Evolutionary conservation across 75 land plant species (phyloP).

Genomic region (Cupressus sempervirens): DNA sequence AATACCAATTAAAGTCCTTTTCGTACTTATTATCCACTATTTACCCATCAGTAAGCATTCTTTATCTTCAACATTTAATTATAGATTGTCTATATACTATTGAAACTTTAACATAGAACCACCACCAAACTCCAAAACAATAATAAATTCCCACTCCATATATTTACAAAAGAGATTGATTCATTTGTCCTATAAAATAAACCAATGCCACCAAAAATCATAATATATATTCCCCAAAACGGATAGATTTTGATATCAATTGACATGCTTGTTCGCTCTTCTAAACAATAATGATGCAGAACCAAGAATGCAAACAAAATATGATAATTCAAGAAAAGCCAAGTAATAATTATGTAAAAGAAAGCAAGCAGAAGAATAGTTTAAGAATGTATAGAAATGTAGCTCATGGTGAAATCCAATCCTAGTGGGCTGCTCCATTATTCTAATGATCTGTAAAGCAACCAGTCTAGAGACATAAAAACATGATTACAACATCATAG

Average conservation of each 20-base stretch:
- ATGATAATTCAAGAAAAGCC: conserved; percentile 4
- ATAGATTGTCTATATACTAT: too few relatives aligned
- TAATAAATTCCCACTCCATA: too few relatives aligned
- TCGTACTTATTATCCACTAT: not conserved
- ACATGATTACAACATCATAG: not conserved
- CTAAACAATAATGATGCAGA: not conserved
- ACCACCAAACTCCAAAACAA: too few relatives aligned
- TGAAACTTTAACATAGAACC: too few relatives aligned
- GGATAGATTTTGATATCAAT: not conserved
- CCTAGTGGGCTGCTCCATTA: conserved; percentile 7
- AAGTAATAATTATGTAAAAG: not conserved
- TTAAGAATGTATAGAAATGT: not conserved
- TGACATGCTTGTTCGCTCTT: not conserved
- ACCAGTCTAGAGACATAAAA: not conserved
- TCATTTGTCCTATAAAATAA: too few relatives aligned
- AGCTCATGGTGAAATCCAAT: not conserved
- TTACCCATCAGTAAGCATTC: not conserved
- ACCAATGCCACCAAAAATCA: not conserved
- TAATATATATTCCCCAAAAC: too few relatives aligned
- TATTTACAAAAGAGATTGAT: too few relatives aligned
- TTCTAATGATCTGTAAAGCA: not conserved
- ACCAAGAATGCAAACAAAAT: not conserved
- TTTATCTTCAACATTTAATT: too few relatives aligned
- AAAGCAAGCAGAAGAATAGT: not conserved
- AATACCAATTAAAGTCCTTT: too few relatives aligned